Conservation (phyloP, 163 green algal genomes). For the Trebouxiophyceae sp. region DNA sequence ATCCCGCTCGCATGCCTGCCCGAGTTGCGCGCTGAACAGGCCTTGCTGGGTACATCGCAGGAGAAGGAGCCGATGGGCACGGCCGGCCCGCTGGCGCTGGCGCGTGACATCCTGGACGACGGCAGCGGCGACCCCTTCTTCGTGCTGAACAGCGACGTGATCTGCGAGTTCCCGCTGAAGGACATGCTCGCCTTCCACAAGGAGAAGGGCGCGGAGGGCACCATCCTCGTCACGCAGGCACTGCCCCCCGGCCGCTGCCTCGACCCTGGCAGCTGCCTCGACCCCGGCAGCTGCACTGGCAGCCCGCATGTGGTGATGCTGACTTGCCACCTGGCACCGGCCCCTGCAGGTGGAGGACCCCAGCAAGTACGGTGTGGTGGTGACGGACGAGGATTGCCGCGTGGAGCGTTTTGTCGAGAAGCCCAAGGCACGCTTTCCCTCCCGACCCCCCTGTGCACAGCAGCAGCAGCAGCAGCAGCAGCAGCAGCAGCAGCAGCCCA, state of each 20-base stretch:
- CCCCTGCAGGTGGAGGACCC: conserved; percentile 84
- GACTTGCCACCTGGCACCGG: not conserved
- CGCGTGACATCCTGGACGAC: conserved; percentile 80
- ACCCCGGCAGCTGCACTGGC: too few species aligned
- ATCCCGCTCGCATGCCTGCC: too few species aligned
- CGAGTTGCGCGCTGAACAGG: too few species aligned
- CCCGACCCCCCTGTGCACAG: too few species aligned
- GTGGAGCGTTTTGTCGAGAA: conserved; percentile 98
- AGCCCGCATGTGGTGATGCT: not conserved
- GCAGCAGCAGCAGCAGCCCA: too few species aligned
- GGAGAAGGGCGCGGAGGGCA: conserved; percentile 50
- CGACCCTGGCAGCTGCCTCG: too few species aligned
- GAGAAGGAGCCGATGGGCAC: conserved; percentile 97
- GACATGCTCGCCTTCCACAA: conserved; percentile 72
- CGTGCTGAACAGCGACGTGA: conserved; percentile 91
- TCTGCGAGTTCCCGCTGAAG: conserved; percentile 72
- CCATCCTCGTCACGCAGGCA: conserved; percentile 75
- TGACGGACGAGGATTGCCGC: conserved; percentile 76
- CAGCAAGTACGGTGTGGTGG: conserved; percentile 96
- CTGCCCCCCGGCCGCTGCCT: not conserved
- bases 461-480: too few species aligned
- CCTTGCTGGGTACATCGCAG: too few species aligned
- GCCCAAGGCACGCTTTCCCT: conserved; percentile 58
- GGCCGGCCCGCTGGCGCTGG: conserved; percentile 87
- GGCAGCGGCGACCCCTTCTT: conserved; percentile 91